These are phyloP conservation scores for Linum usitatissimum DNA, from an alignment of 345 rosid species.

Conservation along the genomic window DNA sequence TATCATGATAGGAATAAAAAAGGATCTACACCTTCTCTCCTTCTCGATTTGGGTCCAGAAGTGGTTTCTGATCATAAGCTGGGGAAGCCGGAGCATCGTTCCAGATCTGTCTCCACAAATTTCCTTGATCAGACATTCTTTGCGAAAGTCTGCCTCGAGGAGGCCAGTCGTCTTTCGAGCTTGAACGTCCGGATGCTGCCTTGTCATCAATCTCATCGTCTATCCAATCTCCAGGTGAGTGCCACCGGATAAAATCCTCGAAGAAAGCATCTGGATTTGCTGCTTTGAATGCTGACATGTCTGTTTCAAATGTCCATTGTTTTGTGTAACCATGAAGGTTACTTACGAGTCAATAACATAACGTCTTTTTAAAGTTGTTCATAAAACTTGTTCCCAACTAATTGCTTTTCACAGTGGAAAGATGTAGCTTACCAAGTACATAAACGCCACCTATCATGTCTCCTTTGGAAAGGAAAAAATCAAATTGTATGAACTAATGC, in stretches of 20 bases:
- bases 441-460: no score
- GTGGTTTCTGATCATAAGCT: slow-evolving; percentile 74
- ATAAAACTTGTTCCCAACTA: no score
- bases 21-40: slow-evolving; percentile 82
- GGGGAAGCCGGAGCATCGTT: slow-evolving; percentile 66
- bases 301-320: slow-evolving; percentile 28
- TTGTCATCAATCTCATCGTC: slow-evolving; percentile 26
- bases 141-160: slow-evolving; percentile 81
- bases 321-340: slow-evolving; percentile 5
- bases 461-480: no score
- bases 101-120: slow-evolving; percentile 87
- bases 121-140: slow-evolving; percentile 88
- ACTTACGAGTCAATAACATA: no score
- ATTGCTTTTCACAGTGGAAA: no score
- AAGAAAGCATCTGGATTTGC: slow-evolving; percentile 89
- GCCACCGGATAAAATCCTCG: slow-evolving; percentile 98
- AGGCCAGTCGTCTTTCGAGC: slow-evolving; percentile 58
- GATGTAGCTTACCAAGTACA: no score
- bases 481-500: no score
- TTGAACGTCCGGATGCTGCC: slow-evolving; percentile 30
- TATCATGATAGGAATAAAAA: background rate
- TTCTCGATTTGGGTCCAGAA: slow-evolving; percentile 77
- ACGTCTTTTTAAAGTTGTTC: no score
- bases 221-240: slow-evolving; percentile 98
- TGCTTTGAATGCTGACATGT: slow-evolving; percentile 99